Evolutionary conservation across 148 eudicot species (phyloP).

Genomic region (Rhododendron molle): DNA sequence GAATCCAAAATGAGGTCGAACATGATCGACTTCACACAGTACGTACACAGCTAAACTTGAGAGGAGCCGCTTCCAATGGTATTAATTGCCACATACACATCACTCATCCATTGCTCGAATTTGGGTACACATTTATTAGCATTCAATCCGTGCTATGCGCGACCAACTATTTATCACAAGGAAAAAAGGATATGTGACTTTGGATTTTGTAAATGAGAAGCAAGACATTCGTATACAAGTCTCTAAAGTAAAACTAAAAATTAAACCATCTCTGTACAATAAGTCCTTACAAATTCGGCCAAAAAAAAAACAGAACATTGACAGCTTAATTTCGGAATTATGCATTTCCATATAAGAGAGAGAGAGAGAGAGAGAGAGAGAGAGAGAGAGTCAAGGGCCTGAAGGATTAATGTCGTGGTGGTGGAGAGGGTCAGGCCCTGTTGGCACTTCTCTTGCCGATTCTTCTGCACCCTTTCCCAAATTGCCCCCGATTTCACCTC

Average conservation of each 20-base stretch:
- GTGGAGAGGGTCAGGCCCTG: constrained; percentile 12
- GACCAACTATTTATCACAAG: too few species aligned
- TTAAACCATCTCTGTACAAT: not conserved
- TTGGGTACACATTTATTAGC: too few species aligned
- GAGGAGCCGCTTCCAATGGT: too few species aligned
- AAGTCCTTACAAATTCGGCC: not conserved
- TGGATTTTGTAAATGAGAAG: not conserved
- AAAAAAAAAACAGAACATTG: not conserved
- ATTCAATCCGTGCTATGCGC: too few species aligned
- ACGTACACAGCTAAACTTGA: too few species aligned
- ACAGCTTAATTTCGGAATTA: not conserved
- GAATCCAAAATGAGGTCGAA: too few species aligned
- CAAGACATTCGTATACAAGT: not conserved
- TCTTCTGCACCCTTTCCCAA: not conserved
- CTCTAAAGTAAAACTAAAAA: not conserved
- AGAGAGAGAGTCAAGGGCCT: not conserved
- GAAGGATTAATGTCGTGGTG: constrained; percentile 3
- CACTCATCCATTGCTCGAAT: too few species aligned
- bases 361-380: not conserved
- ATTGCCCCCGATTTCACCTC: not conserved
- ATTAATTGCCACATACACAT: not conserved
- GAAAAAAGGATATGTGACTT: too few species aligned
- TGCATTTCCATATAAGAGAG: not conserved
- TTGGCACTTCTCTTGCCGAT: constrained; percentile 14
- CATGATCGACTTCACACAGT: too few species aligned